Conservation (phyloP, 345 rosid genomes). For the Odontarrhena argentea region DNA sequence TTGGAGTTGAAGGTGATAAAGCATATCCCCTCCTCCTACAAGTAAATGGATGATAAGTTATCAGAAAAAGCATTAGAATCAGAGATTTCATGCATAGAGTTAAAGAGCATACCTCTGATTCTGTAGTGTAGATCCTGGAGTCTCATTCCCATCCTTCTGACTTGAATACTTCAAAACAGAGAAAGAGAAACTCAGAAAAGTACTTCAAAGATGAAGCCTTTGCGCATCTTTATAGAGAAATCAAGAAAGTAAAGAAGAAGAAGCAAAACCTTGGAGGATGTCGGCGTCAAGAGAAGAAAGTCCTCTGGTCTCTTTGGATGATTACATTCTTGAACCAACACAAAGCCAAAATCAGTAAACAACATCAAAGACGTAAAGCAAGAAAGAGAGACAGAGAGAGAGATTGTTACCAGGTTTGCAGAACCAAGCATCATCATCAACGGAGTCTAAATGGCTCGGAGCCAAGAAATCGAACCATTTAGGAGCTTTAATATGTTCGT, state of each 20-base stretch:
- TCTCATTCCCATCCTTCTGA: conserved; percentile 18
- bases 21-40: conserved; percentile 62
- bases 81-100: neutral
- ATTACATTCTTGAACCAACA: conserved; percentile 60
- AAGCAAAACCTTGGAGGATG: conserved; percentile 39
- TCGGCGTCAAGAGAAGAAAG: conserved; percentile 59
- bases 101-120: conserved; percentile 36
- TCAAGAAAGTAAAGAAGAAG: conserved; percentile 26
- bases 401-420: conserved; percentile 68
- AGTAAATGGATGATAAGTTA: neutral
- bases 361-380: neutral
- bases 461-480: conserved; percentile 82
- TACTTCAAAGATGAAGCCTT: neutral
- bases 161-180: conserved; percentile 29
- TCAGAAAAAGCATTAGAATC: neutral
- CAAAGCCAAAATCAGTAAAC: neutral
- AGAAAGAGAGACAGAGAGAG: neutral
- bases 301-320: conserved; percentile 87
- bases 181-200: neutral
- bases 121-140: conserved; percentile 16
- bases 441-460: conserved; percentile 34
- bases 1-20: conserved; percentile 44
- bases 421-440: conserved; percentile 72
- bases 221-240: neutral
- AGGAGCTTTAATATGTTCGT: conserved; percentile 87